Percentiles rank a stretch among this genome's conserved stretches.
Evolutionary conservation across 2,329 filamentous ascomycete species (phyloP).

Genomic region (Fusarium sp.): DNA sequence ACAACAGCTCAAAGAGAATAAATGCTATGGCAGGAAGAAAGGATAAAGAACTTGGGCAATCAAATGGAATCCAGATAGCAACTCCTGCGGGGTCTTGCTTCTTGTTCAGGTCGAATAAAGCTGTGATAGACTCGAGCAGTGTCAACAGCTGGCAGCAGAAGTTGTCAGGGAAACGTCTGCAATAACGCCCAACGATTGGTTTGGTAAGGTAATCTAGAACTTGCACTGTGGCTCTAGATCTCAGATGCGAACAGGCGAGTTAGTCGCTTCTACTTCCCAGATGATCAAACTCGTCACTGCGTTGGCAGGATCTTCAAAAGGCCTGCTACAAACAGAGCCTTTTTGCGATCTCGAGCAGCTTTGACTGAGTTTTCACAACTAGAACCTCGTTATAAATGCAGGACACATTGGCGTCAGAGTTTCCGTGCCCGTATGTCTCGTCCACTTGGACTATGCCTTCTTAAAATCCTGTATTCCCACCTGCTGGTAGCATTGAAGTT

Average conservation of each 20-base stretch:
- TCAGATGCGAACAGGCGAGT: slow-evolving; percentile 7
- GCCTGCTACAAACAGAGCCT: slow-evolving; percentile 40
- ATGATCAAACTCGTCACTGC: slow-evolving; percentile 30
- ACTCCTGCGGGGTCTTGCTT: slow-evolving; percentile 13
- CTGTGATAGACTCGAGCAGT: slow-evolving; percentile 27
- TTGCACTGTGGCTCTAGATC: not conserved
- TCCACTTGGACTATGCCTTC: slow-evolving; percentile 31
- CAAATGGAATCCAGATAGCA: not conserved
- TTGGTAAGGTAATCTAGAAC: not conserved
- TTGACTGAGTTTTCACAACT: slow-evolving; percentile 22
- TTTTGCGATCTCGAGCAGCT: slow-evolving; percentile 39
- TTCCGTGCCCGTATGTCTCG: slow-evolving; percentile 6
- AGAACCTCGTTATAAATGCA: slow-evolving; percentile 2
- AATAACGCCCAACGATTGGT: slow-evolving; percentile 7
- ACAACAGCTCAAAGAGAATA: slow-evolving; percentile 1
- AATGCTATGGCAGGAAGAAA: not conserved
- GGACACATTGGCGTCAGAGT: slow-evolving; percentile 7
- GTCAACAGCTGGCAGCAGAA: slow-evolving; percentile 32
- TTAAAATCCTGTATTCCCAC: slow-evolving; percentile 24
- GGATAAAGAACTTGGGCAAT: not conserved
- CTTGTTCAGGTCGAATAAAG: not conserved
- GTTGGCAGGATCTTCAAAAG: slow-evolving; percentile 40
- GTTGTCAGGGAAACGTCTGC: slow-evolving; percentile 15
- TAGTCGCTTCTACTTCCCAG: slow-evolving; percentile 12
- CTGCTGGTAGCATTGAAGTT: slow-evolving; percentile 34